phyloP scores from a whole-genome alignment of 495 filamentous ascomycete species.

The Aspergillus conjunctus region DNA sequence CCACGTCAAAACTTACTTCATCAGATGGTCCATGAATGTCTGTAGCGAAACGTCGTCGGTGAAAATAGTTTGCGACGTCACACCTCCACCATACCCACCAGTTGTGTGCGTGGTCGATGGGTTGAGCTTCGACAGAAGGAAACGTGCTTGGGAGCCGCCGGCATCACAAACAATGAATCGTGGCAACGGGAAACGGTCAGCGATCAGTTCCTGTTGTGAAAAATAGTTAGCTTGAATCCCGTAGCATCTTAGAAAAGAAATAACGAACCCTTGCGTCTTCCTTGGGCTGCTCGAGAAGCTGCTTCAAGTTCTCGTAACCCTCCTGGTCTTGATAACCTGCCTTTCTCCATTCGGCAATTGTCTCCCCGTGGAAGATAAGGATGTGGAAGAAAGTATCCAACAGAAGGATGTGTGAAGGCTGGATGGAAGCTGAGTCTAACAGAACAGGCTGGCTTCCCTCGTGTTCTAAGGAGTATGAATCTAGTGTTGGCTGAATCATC shows the following conservation, averaged over 20 bases:
- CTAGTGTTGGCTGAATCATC: slow-evolving; percentile 98
- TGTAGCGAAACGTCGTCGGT: slow-evolving; percentile 98
- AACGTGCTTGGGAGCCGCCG: slow-evolving; percentile 95
- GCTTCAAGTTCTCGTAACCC: slow-evolving; percentile 94
- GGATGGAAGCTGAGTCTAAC: slow-evolving; percentile 94
- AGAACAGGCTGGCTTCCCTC: slow-evolving; percentile 89
- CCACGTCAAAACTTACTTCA: slow-evolving; percentile 81
- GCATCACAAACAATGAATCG: slow-evolving; percentile 99
- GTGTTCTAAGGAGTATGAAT: slow-evolving; percentile 95
- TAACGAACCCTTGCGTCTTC: slow-evolving; percentile 87
- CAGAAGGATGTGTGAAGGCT: slow-evolving; percentile 89
- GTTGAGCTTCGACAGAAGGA: slow-evolving; percentile 96
- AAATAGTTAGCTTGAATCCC: slow-evolving; percentile 4
- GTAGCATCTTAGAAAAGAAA: background rate
- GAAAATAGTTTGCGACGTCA: slow-evolving; percentile 97
- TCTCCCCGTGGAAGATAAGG: slow-evolving; percentile 98
- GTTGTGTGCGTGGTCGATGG: slow-evolving; percentile 97
- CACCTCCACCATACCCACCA: slow-evolving; percentile 84
- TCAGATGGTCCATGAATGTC: slow-evolving; percentile 99
- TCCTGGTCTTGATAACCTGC: slow-evolving; percentile 98
- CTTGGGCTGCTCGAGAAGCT: slow-evolving; percentile 90
- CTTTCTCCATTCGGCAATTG: slow-evolving; percentile 97
- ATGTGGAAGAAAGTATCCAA: slow-evolving; percentile 99
- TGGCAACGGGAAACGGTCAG: slow-evolving; percentile 95
- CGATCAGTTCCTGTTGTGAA: slow-evolving; percentile 80